A percentile compares a stretch with the other conserved stretches of the same genome.
These are phyloP conservation scores for Fonsecaea pugnacius DNA, from an alignment of 2,329 filamentous ascomycete species.

Conservation along the genomic window DNA sequence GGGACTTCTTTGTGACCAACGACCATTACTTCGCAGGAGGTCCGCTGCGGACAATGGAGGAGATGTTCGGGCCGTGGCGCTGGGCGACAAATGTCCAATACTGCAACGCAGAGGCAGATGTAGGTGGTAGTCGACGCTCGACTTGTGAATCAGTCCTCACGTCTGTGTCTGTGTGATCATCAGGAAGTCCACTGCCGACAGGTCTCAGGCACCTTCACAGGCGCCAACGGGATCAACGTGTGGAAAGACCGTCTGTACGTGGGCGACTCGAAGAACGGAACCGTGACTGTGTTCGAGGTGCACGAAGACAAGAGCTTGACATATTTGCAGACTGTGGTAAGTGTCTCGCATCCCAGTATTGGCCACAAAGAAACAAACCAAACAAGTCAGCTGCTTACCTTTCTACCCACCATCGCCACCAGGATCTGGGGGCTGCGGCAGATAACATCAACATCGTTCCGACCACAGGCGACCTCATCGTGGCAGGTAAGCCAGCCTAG, in stretches of 20 bases:
- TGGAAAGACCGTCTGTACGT: constrained; percentile 31
- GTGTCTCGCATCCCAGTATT: not conserved
- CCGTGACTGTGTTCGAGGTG: constrained; percentile 30
- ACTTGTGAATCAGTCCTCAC: not conserved
- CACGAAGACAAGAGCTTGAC: constrained; percentile 26
- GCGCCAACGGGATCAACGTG: constrained; percentile 30
- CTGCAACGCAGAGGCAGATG: constrained; percentile 21
- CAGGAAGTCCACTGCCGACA: constrained; percentile 27
- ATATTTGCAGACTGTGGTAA: constrained; percentile 26
- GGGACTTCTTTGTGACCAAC: constrained; percentile 28
- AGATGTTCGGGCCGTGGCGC: constrained; percentile 23
- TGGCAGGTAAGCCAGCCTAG: constrained; percentile 22
- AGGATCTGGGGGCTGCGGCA: constrained; percentile 33
- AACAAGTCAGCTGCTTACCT: not conserved
- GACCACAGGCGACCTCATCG: constrained; percentile 29
- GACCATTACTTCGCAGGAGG: constrained; percentile 27
- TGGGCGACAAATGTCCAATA: constrained; percentile 28
- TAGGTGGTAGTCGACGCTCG: not conserved
- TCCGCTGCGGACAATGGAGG: constrained; percentile 21
- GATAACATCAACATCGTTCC: constrained; percentile 34
- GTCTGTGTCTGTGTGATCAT: not conserved
- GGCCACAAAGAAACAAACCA: not conserved
- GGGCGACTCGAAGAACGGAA: constrained; percentile 31
- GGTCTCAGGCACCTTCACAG: constrained; percentile 29
- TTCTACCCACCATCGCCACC: not conserved